Base-by-base conservation (phyloP, 441 rosid species). In the Populus hybrid region DNA sequence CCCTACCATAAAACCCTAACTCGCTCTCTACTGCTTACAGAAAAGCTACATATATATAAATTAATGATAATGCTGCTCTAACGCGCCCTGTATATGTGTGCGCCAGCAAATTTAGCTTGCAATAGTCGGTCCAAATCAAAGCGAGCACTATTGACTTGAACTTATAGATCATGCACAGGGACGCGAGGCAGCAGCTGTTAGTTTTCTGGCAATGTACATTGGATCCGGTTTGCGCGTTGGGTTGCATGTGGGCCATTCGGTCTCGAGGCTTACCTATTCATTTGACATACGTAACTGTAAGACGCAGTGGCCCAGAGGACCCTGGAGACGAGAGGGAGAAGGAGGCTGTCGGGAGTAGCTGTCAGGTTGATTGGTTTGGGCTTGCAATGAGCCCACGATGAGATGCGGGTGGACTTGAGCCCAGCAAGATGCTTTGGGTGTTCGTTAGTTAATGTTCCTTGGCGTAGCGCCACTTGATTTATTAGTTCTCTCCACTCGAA, bases 1-100 rank as follows among this genome's bases (percentile, higher is more conserved):
- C 75, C 79, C 80, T 79, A 82, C 75, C 76, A 34, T 36, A 59
- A 26, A 23, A 57, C 38, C 69, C 36, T 57, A 72, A 50, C 77
- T 67, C 57, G 18, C 73, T 80, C 77, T 81, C 57, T 28, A 28
- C 30, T 69, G 66, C 72, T 72, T 63, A 42, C 12, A 70, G 38
- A 54, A 36, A 75, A 77, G n/a, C 36, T 34, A 34, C 36, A 34
- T 34, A 6, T 34, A 70, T 67, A 24, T 12, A 66, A 65, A 36
- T 77, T 75, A 69, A 73, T 73, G 24, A 78, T 34, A 24, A 76
- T 75, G 61, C 65, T 16, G 8, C 59, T 78, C 57, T 26, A 21
- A 42, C 64, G 35, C 73, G 76, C 70, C 70, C 75, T 40, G 50
- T 40, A 10, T 40, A 12, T 40, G 50, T 14, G 66, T 34, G 54